A percentile compares a stretch with the other conserved stretches of the same genome.
phyloP scores from a whole-genome alignment of 2,329 filamentous ascomycete genomes.

The Lachnellula occidentalis region DNA sequence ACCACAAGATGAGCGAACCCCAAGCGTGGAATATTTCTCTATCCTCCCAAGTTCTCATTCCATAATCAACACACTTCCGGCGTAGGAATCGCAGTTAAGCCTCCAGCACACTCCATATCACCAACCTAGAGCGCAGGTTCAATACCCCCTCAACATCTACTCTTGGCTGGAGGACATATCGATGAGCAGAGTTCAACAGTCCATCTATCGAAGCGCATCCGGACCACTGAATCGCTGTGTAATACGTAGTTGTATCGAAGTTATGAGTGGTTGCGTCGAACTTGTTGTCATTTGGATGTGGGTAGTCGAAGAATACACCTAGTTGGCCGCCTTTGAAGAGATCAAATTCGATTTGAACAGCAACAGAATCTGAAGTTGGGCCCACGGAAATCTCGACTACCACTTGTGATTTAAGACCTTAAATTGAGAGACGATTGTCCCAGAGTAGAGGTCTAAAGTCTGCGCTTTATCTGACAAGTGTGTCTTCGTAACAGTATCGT shows the following conservation, averaged over 20 bases:
- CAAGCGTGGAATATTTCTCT: too few species aligned
- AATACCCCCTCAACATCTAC: conserved; percentile 46
- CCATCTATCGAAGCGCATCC: conserved; percentile 12
- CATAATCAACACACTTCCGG: too few species aligned
- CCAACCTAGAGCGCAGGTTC: background rate
- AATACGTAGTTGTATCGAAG: conserved; percentile 36
- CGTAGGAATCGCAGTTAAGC: too few species aligned
- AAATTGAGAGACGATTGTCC: conserved; percentile 37
- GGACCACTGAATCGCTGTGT: conserved; percentile 25
- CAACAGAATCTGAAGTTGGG: conserved; percentile 35
- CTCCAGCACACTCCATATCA: too few species aligned
- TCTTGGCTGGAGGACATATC: conserved; percentile 18
- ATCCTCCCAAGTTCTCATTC: too few species aligned
- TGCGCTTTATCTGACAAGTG: conserved; percentile 31
- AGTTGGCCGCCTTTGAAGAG: conserved; percentile 33
- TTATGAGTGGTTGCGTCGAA: conserved; percentile 39
- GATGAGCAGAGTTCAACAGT: conserved; percentile 13
- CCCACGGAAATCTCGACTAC: conserved; percentile 35
- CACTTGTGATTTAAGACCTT: conserved; percentile 28
- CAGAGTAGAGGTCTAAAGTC: conserved; percentile 35
- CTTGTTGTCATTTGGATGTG: conserved; percentile 39
- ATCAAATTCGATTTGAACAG: conserved; percentile 34
- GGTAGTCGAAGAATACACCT: conserved; percentile 38
- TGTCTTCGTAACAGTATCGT: conserved; percentile 29
- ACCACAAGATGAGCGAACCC: too few species aligned